A percentile compares a stretch with the other conserved stretches of the same genome.
Evolutionary conservation across 1,284 basidiomycete genomes (phyloP).

Genomic region (Moesziomyces sp.): DNA sequence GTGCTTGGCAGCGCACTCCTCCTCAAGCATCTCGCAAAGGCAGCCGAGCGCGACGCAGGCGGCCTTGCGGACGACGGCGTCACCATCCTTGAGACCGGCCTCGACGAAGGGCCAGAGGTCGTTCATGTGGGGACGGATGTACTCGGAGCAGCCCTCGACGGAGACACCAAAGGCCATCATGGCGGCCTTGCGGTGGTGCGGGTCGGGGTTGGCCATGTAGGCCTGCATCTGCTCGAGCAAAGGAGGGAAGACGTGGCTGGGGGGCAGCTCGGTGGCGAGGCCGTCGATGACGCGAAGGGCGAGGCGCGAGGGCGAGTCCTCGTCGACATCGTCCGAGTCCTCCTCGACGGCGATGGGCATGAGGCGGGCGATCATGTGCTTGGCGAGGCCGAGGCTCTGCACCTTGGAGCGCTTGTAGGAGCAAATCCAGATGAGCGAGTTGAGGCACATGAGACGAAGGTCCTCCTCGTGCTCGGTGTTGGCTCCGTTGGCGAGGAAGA

Average conservation of each 20-base stretch:
- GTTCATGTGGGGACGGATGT: constrained; percentile 90
- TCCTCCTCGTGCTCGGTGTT: constrained; percentile 83
- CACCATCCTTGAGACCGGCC: constrained; percentile 83
- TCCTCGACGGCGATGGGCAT: constrained; percentile 94
- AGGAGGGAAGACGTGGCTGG: constrained; percentile 94
- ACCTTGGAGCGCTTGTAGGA: constrained; percentile 93
- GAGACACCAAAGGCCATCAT: constrained; percentile 95
- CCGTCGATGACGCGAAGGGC: constrained; percentile 95
- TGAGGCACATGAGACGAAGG: constrained; percentile 89
- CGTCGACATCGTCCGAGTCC: constrained; percentile 84
- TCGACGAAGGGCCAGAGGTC: constrained; percentile 96
- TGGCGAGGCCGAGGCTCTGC: constrained; percentile 85
- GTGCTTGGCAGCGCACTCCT: constrained; percentile 89
- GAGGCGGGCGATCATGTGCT: constrained; percentile 86
- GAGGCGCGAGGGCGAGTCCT: constrained; percentile 89
- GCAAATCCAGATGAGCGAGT: constrained; percentile 94
- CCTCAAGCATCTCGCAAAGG: constrained; percentile 96
- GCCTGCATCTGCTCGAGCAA: constrained; percentile 75
- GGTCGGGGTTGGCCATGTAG: constrained; percentile 64
- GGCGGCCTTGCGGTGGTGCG: constrained; percentile 84
- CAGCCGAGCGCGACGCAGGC: constrained; percentile 95
- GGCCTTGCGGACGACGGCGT: constrained; percentile 89
- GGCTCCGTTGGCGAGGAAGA: constrained; percentile 85
- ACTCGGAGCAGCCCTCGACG: constrained; percentile 98
- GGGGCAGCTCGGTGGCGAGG: constrained; percentile 91